Evolutionary conservation across 2,329 filamentous ascomycete species (phyloP).

Genomic region (Ascochyta viciae-villosae): DNA sequence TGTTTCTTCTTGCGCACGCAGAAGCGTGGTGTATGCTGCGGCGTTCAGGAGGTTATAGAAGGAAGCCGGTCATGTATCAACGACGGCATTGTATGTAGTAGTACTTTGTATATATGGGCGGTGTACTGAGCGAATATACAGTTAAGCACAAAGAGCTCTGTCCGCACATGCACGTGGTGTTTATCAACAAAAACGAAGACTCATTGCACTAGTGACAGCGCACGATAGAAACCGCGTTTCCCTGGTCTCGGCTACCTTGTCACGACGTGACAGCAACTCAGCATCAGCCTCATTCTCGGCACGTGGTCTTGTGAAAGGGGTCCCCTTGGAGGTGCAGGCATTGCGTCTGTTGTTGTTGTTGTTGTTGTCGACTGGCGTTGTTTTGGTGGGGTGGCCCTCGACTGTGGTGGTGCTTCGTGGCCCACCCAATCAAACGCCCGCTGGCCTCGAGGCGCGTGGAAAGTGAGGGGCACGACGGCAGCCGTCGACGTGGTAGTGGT

Average conservation of each 20-base stretch:
- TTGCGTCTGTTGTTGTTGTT: slow-evolving; percentile 6
- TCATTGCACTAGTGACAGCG: too few relatives aligned
- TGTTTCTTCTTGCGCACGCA: background rate
- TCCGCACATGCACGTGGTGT: too few relatives aligned
- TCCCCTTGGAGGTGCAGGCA: slow-evolving; percentile 12
- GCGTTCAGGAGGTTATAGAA: background rate
- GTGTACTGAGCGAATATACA: background rate
- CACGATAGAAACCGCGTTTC: too few relatives aligned
- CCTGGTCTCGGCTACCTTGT: too few relatives aligned
- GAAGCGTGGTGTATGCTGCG: background rate
- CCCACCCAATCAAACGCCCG: slow-evolving; percentile 25
- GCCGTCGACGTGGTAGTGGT: slow-evolving; percentile 11
- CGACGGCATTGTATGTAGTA: background rate
- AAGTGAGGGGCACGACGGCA: slow-evolving; percentile 26
- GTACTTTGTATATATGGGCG: slow-evolving; percentile 1
- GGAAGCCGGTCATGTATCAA: too few relatives aligned
- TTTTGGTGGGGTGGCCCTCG: slow-evolving; percentile 1
- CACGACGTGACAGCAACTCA: too few relatives aligned
- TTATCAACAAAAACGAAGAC: too few relatives aligned
- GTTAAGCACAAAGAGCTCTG: too few relatives aligned
- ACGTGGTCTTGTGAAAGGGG: background rate
- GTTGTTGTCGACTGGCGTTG: background rate
- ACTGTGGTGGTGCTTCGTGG: background rate
- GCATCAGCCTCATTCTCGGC: background rate
- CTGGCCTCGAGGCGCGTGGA: slow-evolving; percentile 20